Base-by-base conservation (phyloP, 768 basidiomycete species). In the Antrodiella citrinella region DNA sequence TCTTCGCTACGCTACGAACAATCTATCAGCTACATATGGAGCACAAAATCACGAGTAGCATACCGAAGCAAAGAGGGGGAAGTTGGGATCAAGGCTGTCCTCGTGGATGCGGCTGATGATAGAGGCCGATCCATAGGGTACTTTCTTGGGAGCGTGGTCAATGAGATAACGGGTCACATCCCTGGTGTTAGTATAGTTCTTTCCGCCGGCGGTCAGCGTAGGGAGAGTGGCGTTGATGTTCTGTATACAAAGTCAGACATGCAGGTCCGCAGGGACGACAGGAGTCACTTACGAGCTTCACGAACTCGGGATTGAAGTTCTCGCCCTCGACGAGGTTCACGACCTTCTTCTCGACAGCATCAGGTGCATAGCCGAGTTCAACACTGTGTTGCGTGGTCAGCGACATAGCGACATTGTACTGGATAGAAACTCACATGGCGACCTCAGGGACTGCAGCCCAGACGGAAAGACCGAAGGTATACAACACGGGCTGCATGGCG, bases 71-170 rank as follows among this genome's bases (percentile, higher is more conserved):
- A 73, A 51, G 22, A 72, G 44, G n/a, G 72, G 66, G 54, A 78
- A 74, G 69, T 81, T 81, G 47, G 77, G 77, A 57, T 80, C 76
- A 46, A 70, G 60, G 30, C 60, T 65, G 26, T 73, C 70, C 25
- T 70, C 68, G 56, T 80, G 76, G 21, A 79, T 59, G 48, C 57
- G 67, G 30, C 60, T 61, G 53, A 72, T 66, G 47, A 71, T 57
- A 15, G 63, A 59, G 13, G 71, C 67, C 4, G 62, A 59, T 5
- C 58, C 60, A 9, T 65, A 64, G n/a, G 62, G 53, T 19, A 67
- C 68, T 52, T 66, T 61, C 51, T 54, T 63, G 15, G 70, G 64
- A 4, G 74, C 67, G 49, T 72, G 64, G 45, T 65, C 55, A 35
- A 72, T 61, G 40, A 79, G 66, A 55, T 71, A 71, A 26, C 62